Evolutionary conservation across 352 stramenopile genomes (phyloP).

Genomic region (Globisporangium splendens): DNA sequence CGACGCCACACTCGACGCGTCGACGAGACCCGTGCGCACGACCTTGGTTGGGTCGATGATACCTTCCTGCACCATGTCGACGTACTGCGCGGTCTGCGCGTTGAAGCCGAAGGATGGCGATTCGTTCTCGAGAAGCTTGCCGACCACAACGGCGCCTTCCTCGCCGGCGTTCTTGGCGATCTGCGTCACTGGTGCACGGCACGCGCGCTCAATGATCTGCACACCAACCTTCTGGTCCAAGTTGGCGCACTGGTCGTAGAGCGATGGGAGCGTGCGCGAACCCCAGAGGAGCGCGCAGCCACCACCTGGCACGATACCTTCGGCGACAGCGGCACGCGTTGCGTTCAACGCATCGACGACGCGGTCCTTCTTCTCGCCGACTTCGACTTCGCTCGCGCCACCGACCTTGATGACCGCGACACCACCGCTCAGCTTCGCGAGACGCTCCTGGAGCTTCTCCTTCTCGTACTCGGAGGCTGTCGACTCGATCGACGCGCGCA

Average conservation of each 20-base stretch:
- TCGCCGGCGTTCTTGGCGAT: slow-evolving; percentile 99
- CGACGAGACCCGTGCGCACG: slow-evolving; percentile 96
- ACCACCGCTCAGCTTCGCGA: slow-evolving; percentile 98
- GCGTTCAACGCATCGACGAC: slow-evolving; percentile 99
- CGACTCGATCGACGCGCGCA: slow-evolving; percentile 93
- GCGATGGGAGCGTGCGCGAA: slow-evolving; percentile 87
- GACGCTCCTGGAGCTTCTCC: slow-evolving; percentile 99
- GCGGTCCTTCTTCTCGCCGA: slow-evolving; percentile 99
- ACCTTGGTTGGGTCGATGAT: slow-evolving; percentile 99
- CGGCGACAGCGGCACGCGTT: slow-evolving; percentile 97
- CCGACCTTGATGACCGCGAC: slow-evolving; percentile 99
- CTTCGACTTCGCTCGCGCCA: slow-evolving; percentile 97
- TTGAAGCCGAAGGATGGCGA: slow-evolving; percentile 95
- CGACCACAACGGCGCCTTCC: slow-evolving; percentile 98
- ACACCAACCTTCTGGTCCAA: slow-evolving; percentile 98
- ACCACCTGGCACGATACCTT: slow-evolving; percentile 99
- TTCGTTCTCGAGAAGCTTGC: slow-evolving; percentile 97
- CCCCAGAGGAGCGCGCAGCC: slow-evolving; percentile 97
- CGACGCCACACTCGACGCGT: slow-evolving; percentile 97
- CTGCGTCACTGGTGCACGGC: slow-evolving; percentile 92
- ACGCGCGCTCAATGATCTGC: slow-evolving; percentile 96
- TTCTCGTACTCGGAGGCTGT: slow-evolving; percentile 99
- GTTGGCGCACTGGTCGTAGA: slow-evolving; percentile 90
- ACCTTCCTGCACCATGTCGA: slow-evolving; percentile 97
- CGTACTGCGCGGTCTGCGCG: slow-evolving; percentile 96